These are phyloP conservation scores for Colletotrichum karsti DNA, from an alignment of 2,329 filamentous ascomycete species.

Conservation along the genomic window DNA sequence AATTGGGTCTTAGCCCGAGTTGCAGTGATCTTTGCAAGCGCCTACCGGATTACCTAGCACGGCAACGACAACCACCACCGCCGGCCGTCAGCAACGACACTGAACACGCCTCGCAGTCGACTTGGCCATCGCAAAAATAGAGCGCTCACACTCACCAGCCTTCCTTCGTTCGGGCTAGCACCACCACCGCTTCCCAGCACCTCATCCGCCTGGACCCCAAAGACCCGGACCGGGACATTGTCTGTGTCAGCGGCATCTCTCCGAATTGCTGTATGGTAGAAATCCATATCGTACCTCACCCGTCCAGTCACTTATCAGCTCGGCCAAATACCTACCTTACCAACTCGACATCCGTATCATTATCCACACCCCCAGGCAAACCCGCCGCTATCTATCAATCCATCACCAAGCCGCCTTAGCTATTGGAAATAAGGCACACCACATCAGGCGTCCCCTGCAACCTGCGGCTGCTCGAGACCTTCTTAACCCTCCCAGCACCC, in stretches of 20 bases:
- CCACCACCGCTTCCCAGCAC: neutral
- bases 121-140: conserved; percentile 13
- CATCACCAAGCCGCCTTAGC: conserved; percentile 27
- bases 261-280: neutral
- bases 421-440: conserved; percentile 24
- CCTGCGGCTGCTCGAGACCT: conserved; percentile 23
- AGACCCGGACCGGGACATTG: neutral
- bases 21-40: neutral
- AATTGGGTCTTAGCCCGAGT: neutral
- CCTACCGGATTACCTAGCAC: neutral
- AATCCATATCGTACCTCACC: neutral
- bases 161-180: conserved; percentile 14
- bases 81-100: neutral
- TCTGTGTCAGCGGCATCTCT: conserved; percentile 5
- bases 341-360: no score
- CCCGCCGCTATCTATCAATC: conserved; percentile 28
- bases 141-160: conserved; percentile 8
- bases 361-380: conserved; percentile 22
- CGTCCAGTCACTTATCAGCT: conserved; percentile 31
- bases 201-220: neutral
- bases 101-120: conserved; percentile 11
- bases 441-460: conserved; percentile 28
- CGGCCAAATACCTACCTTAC: conserved; percentile 31
- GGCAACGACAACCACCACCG: neutral
- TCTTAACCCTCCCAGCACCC: conserved; percentile 28